phyloP scores from a whole-genome alignment of 257 asterid genomes.

The Salvia hispanica region DNA sequence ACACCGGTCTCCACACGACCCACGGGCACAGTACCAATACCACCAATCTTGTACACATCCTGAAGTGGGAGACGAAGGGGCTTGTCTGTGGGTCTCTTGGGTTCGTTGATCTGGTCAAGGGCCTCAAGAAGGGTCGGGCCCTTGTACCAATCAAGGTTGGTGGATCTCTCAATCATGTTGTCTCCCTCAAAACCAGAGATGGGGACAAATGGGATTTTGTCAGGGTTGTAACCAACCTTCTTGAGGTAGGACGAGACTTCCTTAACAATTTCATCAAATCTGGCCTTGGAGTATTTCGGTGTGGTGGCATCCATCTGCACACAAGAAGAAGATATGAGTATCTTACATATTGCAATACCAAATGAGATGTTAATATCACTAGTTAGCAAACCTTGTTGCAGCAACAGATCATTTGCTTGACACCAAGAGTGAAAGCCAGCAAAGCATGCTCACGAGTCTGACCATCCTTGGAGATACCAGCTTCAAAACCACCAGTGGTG shows the following conservation, averaged over 20 bases:
- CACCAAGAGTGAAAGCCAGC: constrained; percentile 86
- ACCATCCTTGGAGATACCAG: constrained; percentile 85
- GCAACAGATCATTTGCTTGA: constrained; percentile 82
- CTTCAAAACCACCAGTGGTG: constrained; percentile 86
- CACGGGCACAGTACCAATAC: constrained; percentile 81
- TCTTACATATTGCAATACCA: neutral
- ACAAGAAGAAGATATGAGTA: neutral
- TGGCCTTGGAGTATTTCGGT: constrained; percentile 77
- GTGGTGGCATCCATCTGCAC: constrained; percentile 82
- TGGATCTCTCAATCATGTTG: constrained; percentile 59
- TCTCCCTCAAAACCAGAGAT: constrained; percentile 47
- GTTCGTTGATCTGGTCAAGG: constrained; percentile 61
- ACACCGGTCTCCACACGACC: constrained; percentile 78
- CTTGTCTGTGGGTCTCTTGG: constrained; percentile 81
- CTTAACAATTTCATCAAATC: constrained; percentile 77
- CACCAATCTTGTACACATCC: constrained; percentile 43
- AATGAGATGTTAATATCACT: neutral
- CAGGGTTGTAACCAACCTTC: constrained; percentile 90
- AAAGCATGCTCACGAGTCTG: constrained; percentile 85
- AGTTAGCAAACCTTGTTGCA: constrained; percentile 72
- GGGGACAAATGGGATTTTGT: constrained; percentile 73
- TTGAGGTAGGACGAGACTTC: constrained; percentile 79
- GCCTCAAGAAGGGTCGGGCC: constrained; percentile 86
- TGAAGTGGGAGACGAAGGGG: constrained; percentile 82
- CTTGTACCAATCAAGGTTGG: constrained; percentile 84